Conservation (phyloP, 495 filamentous ascomycete genomes). For the Monascus purpureus region DNA sequence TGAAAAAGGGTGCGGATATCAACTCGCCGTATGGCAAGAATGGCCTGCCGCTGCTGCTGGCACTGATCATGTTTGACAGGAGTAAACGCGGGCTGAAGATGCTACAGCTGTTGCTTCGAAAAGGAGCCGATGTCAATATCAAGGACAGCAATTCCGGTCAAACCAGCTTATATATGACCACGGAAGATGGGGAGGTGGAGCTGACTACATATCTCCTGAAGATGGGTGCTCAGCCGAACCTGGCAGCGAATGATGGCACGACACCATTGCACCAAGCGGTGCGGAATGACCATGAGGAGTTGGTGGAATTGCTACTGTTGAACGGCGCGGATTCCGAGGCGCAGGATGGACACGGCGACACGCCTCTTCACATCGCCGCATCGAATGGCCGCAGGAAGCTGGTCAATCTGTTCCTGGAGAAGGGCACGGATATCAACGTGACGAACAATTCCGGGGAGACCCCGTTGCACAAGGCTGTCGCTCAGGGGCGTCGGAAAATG, state of each 20-base stretch:
- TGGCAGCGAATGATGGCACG: slow-evolving; percentile 5
- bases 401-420: slow-evolving; percentile 24
- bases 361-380: slow-evolving; percentile 26
- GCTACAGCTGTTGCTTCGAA: slow-evolving; percentile 15
- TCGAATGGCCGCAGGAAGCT: slow-evolving; percentile 17
- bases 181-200: slow-evolving; percentile 7
- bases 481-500: slow-evolving; percentile 21
- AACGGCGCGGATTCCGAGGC: slow-evolving; percentile 15
- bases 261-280: slow-evolving; percentile 23
- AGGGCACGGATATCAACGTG: slow-evolving; percentile 26
- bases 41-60: slow-evolving; percentile 9
- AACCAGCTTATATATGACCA: slow-evolving; percentile 24
- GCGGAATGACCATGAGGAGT: slow-evolving; percentile 14
- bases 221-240: slow-evolving; percentile 11
- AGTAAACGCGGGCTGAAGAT: slow-evolving; percentile 8
- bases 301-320: slow-evolving; percentile 16
- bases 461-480: slow-evolving; percentile 27
- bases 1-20: slow-evolving; percentile 12
- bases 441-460: slow-evolving; percentile 17
- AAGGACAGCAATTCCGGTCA: slow-evolving; percentile 15
- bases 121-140: slow-evolving; percentile 24
- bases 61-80: slow-evolving; percentile 9
- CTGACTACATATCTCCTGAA: slow-evolving; percentile 14
- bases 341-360: slow-evolving; percentile 11
- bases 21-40: slow-evolving; percentile 4